phyloP scores from a whole-genome alignment of 768 basidiomycete genomes.

The Naganishia vaughanmartiniae region DNA sequence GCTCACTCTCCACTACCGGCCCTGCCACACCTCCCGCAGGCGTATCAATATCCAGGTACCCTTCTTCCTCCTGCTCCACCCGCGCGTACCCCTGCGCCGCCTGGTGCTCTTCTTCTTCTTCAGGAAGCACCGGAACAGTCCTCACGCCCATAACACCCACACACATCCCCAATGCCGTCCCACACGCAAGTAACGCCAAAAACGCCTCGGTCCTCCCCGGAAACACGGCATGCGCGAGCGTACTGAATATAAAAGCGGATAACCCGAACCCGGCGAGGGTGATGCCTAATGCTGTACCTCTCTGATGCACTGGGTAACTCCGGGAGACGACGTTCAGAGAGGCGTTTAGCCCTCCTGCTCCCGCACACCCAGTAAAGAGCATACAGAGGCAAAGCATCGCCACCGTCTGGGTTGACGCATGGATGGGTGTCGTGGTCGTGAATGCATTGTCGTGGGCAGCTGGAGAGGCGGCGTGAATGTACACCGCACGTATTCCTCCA shows the following conservation, averaged over 20 bases:
- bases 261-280: slow-evolving; percentile 86
- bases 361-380: slow-evolving; percentile 73
- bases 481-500: slow-evolving; percentile 68
- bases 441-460: not conserved
- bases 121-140: slow-evolving; percentile 26
- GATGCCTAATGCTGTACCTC: slow-evolving; percentile 71
- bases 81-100: not conserved
- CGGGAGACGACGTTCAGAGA: slow-evolving; percentile 79
- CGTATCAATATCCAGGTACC: slow-evolving; percentile 28
- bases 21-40: not conserved
- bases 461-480: slow-evolving; percentile 54
- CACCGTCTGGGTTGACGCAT: not conserved
- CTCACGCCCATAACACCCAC: slow-evolving; percentile 73
- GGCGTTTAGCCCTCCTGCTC: slow-evolving; percentile 68
- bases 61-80: slow-evolving; percentile 8
- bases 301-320: slow-evolving; percentile 70
- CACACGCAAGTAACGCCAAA: slow-evolving; percentile 69
- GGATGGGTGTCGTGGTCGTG: not conserved
- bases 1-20: not conserved
- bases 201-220: slow-evolving; percentile 76
- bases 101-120: not conserved
- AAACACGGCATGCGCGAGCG: slow-evolving; percentile 67
- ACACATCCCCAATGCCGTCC: slow-evolving; percentile 75
- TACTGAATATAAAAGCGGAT: slow-evolving; percentile 84
- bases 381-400: slow-evolving; percentile 60